phyloP scores from a whole-genome alignment of 495 filamentous ascomycete genomes.

The Cercophora newfieldiana region DNA sequence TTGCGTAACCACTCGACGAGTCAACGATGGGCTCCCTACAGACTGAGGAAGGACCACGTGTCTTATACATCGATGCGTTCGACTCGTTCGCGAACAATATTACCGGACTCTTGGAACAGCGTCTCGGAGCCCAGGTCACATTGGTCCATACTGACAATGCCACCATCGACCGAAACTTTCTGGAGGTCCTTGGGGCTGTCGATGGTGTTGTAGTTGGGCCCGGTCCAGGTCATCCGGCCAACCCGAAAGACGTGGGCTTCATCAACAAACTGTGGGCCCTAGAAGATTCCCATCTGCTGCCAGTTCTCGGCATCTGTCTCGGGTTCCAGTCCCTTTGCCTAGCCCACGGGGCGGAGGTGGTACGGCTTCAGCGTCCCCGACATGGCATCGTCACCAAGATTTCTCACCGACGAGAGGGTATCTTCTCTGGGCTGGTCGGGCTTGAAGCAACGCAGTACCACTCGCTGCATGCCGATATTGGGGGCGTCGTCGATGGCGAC shows the following conservation, averaged over 20 bases:
- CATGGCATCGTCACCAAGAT: background rate
- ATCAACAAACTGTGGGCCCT: constrained; percentile 5
- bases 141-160: background rate
- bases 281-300: background rate
- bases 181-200: background rate
- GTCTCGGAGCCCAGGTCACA: background rate
- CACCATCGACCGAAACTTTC: background rate
- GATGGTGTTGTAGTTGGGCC: constrained; percentile 1
- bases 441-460: background rate
- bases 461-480: background rate
- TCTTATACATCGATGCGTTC: background rate
- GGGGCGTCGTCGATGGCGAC: background rate
- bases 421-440: background rate
- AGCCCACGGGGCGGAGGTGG: background rate
- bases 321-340: constrained; percentile 3
- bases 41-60: background rate
- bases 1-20: too few species aligned
- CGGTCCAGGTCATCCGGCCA: background rate
- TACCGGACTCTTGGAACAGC: constrained; percentile 3
- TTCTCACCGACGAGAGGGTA: background rate
- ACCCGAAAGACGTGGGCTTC: constrained; percentile 4
- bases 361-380: background rate
- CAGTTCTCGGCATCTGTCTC: constrained; percentile 3
- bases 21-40: background rate
- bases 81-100: constrained; percentile 5